Evolutionary conservation across 192 early-diverging fungal genomes (phyloP), one percentile per base, ranked within the genome.

Genomic region (Pilaira anomala): DNA sequence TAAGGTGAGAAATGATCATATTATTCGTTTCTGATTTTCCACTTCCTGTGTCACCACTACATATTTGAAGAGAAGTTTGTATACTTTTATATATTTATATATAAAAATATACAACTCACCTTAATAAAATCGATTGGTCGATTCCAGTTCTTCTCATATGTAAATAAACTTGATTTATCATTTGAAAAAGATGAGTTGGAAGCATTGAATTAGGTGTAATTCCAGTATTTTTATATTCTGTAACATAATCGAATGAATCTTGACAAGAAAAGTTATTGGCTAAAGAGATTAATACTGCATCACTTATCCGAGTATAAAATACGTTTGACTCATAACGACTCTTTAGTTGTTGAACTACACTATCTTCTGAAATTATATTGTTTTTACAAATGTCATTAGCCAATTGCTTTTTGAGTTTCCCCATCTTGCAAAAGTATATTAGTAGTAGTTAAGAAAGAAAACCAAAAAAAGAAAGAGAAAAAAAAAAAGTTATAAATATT

Each of bases 21-120:
- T 80, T 80, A 65, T 83, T 80, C 62, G 81, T 85, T 60, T 93
- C 88, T 0, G 90, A 86, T 76, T 98, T 98, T 36, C 95, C 95
- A 1, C 87, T 85, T 29, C 86, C 92, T 12, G 88, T 83, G 63
- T 94, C 91, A 41, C 95, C 95, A 84, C 87, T 89, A 62, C 16
- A 18, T 13, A 11, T 46, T 46, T 46, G 7, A 5, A 11, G 9
- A 5, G 1, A 16, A 5, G 13, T 19, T 46, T 6, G 16, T 13
- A 19, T 16, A 4, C 5, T 46, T 18, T 45, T 45, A 16, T 46
- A 19, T 4, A 18, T 46, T 1, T 46, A 19, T 5, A 57, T 6
- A 2, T 2, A 41, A 22, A 41, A 41, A 57, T 24, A 57, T 41
- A 58, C 1, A 26, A 48, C 45, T 56, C 59, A 72, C 72, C 69